Percentiles rank a stretch among this genome's conserved stretches.
phyloP scores from a whole-genome alignment of 1,284 basidiomycete genomes.

The Boletus calvinii region DNA sequence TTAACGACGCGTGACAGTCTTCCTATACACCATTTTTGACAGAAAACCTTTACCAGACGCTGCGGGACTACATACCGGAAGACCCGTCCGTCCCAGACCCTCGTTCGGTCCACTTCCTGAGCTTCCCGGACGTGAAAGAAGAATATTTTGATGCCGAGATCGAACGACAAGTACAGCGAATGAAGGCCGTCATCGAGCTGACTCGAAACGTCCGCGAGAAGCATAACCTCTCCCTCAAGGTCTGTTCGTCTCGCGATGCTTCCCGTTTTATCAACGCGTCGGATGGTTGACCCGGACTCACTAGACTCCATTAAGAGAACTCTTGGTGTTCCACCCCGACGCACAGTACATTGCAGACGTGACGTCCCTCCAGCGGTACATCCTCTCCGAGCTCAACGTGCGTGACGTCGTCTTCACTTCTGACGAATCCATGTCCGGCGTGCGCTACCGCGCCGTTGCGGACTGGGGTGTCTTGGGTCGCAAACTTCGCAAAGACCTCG shows the following conservation, averaged over 20 bases:
- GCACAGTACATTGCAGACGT: conserved; percentile 86
- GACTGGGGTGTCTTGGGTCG: conserved; percentile 96
- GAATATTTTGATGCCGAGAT: conserved; percentile 98
- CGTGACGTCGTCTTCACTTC: conserved; percentile 87
- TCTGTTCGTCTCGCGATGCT: conserved; percentile 30
- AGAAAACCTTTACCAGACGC: conserved; percentile 94
- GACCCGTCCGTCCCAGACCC: conserved; percentile 72
- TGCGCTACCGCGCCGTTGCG: conserved; percentile 89
- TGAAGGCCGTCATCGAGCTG: conserved; percentile 94
- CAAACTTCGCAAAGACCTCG: conserved; percentile 93
- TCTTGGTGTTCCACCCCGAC: conserved; percentile 93
- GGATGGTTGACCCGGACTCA: conserved; percentile 4
- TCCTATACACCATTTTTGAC: conserved; percentile 98
- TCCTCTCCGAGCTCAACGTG: conserved; percentile 95
- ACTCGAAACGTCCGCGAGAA: conserved; percentile 89
- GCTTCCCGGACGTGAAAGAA: conserved; percentile 90
- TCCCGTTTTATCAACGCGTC: background rate
- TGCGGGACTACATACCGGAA: conserved; percentile 82
- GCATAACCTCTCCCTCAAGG: conserved; percentile 89
- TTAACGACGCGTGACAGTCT: conserved; percentile 53
- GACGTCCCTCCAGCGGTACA: conserved; percentile 82
- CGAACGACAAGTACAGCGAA: conserved; percentile 91
- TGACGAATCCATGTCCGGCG: conserved; percentile 84
- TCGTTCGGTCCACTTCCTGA: conserved; percentile 94
- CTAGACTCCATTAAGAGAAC: conserved; percentile 89